Percentiles rank a stretch among this genome's conserved stretches.
Conservation (phyloP, 768 basidiomycete genomes). For the Serpula lacrymans region DNA sequence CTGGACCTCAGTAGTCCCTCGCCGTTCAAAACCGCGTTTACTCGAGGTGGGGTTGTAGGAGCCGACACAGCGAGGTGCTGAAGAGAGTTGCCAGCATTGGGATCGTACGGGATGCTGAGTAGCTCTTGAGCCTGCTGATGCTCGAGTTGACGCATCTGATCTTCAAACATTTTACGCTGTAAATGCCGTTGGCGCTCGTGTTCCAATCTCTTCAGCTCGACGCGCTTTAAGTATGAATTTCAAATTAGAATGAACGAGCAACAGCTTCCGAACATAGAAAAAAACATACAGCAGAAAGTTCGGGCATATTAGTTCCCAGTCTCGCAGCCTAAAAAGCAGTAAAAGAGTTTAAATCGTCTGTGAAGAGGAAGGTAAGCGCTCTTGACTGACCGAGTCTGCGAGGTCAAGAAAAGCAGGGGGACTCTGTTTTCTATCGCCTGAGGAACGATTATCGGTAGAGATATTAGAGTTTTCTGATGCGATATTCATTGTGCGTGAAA, state of each 20-base stretch:
- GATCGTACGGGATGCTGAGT: constrained; percentile 68
- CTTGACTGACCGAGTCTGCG: constrained; percentile 80
- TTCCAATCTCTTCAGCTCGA: constrained; percentile 80
- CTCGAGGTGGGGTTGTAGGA: constrained; percentile 82
- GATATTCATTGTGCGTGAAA: constrained; percentile 61
- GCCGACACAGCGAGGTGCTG: constrained; percentile 86
- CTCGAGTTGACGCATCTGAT: constrained; percentile 93
- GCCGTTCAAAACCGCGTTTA: constrained; percentile 66
- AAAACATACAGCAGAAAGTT: constrained; percentile 74
- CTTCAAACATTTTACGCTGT: constrained; percentile 91
- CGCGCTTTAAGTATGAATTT: constrained; percentile 48
- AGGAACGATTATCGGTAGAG: constrained; percentile 68
- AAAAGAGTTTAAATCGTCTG: too few species aligned
- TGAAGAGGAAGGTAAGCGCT: too few species aligned
- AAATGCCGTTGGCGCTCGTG: constrained; percentile 86
- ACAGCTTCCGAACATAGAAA: background rate
- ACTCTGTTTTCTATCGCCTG: constrained; percentile 77
- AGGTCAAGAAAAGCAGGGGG: constrained; percentile 92
- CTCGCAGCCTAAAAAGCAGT: constrained; percentile 60
- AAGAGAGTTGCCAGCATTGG: constrained; percentile 42
- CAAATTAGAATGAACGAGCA: constrained; percentile 6
- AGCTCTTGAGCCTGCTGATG: constrained; percentile 87
- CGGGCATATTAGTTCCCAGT: constrained; percentile 82
- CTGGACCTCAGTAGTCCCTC: constrained; percentile 43
- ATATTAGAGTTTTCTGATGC: constrained; percentile 67